Evolutionary conservation across 345 rosid genomes (phyloP).

Genomic region (Heritiera fomes): DNA sequence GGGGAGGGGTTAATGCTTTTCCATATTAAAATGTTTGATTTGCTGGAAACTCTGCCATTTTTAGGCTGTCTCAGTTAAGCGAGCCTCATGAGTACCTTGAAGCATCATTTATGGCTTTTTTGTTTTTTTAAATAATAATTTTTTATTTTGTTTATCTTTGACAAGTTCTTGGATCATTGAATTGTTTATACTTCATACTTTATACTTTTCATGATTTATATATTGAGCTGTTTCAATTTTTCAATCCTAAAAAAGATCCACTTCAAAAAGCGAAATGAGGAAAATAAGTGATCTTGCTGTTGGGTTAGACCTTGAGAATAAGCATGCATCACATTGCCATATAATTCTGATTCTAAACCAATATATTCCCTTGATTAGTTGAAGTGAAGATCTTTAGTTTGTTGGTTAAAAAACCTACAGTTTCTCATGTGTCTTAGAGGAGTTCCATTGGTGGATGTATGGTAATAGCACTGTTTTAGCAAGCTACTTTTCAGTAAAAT

Average conservation of each 20-base stretch:
- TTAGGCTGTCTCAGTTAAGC: background rate
- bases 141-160: background rate
- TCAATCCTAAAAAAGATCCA: background rate
- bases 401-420: background rate
- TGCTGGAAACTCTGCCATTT: background rate
- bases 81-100: background rate
- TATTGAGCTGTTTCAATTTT: background rate
- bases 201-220: background rate
- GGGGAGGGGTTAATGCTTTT: background rate
- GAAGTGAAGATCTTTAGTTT: background rate
- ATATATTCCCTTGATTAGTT: background rate
- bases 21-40: background rate
- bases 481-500: background rate
- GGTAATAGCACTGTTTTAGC: background rate
- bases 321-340: background rate
- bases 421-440: background rate
- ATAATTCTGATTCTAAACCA: background rate
- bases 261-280: background rate
- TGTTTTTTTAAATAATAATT: background rate
- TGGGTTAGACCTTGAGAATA: background rate
- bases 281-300: background rate
- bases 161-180: background rate
- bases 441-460: background rate
- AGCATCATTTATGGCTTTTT: background rate
- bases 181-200: background rate